phyloP scores from a whole-genome alignment of 2,329 filamentous ascomycete species.

The Talaromyces sp. region DNA sequence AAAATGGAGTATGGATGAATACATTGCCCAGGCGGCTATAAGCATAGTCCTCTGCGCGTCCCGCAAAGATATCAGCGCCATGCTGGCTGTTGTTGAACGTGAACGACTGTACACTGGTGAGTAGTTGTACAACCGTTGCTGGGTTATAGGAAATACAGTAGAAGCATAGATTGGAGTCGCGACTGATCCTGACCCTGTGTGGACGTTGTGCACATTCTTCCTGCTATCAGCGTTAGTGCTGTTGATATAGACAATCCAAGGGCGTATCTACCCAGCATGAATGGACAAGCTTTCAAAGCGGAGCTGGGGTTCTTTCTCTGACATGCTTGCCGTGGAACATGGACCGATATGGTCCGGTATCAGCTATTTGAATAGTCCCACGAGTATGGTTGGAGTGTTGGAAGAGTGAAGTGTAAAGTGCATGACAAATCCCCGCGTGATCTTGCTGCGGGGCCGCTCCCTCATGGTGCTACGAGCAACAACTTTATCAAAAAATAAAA shows the following conservation, averaged over 20 bases:
- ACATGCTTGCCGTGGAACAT: not conserved
- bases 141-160: not conserved
- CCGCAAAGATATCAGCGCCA: slow-evolving; percentile 76
- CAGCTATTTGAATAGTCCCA: not conserved
- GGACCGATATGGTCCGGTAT: not conserved
- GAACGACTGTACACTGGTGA: slow-evolving; percentile 3
- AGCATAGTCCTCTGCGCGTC: slow-evolving; percentile 55
- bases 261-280: slow-evolving; percentile 2
- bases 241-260: too few species aligned
- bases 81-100: slow-evolving; percentile 80
- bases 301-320: not conserved
- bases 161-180: slow-evolving; percentile 9
- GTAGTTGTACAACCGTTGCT: not conserved
- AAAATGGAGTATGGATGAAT: not conserved
- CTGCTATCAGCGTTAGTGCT: not conserved
- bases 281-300: slow-evolving; percentile 9
- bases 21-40: slow-evolving; percentile 44
- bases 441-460: not conserved
- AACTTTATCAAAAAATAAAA: not conserved
- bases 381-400: not conserved
- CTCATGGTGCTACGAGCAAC: not conserved
- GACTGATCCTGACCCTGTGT: slow-evolving; percentile 6
- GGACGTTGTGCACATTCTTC: slow-evolving; percentile 8
- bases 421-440: not conserved
- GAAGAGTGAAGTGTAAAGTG: not conserved